phyloP scores from a whole-genome alignment of 805 yeast genomes.

The Suhomyces sp. region DNA sequence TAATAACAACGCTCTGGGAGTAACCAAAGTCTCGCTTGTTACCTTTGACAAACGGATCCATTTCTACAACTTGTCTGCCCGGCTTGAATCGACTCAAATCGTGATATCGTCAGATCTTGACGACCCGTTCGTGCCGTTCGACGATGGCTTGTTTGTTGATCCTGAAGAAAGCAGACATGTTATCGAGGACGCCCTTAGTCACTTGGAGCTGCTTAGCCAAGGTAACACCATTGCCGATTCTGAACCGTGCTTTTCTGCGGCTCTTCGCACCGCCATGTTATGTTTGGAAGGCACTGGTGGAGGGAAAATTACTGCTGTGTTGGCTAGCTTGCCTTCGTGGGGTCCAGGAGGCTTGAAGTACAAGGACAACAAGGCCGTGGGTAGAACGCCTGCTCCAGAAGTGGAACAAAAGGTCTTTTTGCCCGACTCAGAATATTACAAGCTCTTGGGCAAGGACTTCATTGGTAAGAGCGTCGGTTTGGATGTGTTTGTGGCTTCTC shows the following conservation, averaged over 20 bases:
- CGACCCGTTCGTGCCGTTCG: slow-evolving; percentile 80
- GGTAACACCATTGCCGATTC: slow-evolving; percentile 40
- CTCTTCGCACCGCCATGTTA: slow-evolving; percentile 62
- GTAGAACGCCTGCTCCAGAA: slow-evolving; percentile 41
- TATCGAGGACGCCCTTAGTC: slow-evolving; percentile 65
- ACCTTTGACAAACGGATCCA: slow-evolving; percentile 72
- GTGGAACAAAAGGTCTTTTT: slow-evolving; percentile 51
- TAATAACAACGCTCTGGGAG: slow-evolving; percentile 17
- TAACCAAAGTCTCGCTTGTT: slow-evolving; percentile 48
- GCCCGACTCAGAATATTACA: slow-evolving; percentile 62
- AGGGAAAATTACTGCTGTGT: slow-evolving; percentile 73
- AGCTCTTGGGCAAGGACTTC: slow-evolving; percentile 54
- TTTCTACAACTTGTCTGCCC: slow-evolving; percentile 65
- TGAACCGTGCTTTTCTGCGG: slow-evolving; percentile 79
- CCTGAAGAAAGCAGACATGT: slow-evolving; percentile 62
- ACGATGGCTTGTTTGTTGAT: slow-evolving; percentile 74
- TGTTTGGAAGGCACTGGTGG: slow-evolving; percentile 68
- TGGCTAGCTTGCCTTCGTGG: slow-evolving; percentile 70
- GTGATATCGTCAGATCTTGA: slow-evolving; percentile 65
- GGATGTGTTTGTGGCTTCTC: slow-evolving; percentile 70
- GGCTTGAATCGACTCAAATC: slow-evolving; percentile 54
- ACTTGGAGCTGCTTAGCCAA: slow-evolving; percentile 48
- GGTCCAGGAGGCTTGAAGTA: slow-evolving; percentile 72
- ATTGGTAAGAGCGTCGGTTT: slow-evolving; percentile 62
- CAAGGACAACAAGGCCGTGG: slow-evolving; percentile 38